These are phyloP conservation scores for Rheum nobile DNA, from an alignment of 148 eudicot genomes.

Conservation along the genomic window DNA sequence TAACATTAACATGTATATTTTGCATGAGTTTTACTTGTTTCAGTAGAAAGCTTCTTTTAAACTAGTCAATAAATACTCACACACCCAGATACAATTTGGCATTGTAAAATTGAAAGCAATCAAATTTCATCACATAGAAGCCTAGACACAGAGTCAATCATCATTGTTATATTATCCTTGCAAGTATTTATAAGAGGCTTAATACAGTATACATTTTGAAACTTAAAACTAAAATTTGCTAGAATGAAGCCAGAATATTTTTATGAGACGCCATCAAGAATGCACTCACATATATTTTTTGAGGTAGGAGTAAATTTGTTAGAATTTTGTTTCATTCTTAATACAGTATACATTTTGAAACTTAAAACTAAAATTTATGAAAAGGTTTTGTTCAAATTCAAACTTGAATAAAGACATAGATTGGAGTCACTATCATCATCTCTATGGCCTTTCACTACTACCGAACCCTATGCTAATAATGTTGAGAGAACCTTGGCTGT, in stretches of 20 bases:
- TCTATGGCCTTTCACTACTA: not conserved
- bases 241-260: too few relatives aligned
- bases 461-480: not conserved
- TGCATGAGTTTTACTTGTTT: too few relatives aligned
- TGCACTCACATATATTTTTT: too few relatives aligned
- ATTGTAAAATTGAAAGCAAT: not conserved
- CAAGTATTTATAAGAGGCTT: too few relatives aligned
- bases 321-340: not conserved
- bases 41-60: too few relatives aligned
- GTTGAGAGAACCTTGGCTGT: not conserved
- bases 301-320: not conserved
- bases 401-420: not conserved
- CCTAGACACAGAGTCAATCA: not conserved
- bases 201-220: not conserved
- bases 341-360: not conserved
- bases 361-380: not conserved
- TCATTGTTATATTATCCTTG: too few relatives aligned
- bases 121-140: not conserved
- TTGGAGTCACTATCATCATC: conserved; percentile 1
- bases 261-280: too few relatives aligned
- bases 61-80: not conserved
- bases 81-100: not conserved
- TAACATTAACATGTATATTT: too few relatives aligned
- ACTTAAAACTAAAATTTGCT: not conserved
- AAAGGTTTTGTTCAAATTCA: conserved; percentile 1